Base-by-base conservation (phyloP, 106 monocot genomes). In the Ottelia alismoides region DNA sequence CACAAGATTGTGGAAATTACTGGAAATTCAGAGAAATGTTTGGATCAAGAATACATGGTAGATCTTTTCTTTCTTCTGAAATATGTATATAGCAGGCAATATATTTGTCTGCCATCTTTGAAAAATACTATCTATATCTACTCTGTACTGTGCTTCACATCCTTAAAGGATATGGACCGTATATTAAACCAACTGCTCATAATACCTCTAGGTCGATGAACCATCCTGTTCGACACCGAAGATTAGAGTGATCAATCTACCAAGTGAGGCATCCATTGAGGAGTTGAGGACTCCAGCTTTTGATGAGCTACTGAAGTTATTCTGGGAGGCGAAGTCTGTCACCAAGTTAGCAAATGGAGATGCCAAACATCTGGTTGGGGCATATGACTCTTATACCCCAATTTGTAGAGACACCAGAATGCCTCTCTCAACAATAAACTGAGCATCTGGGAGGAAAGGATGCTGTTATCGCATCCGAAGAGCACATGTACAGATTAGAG, bases 21-120 rank as follows among this genome's bases (percentile, higher is more conserved):
- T 11, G 81, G 69, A 59, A 67, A 79, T 64, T 67, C 96, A 11
- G 66, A 70, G 26, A 89, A 85, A 45, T 79, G 68, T 58, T 73
- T 98, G 25, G 96, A 85, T 55, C 79, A 89, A 68, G 96, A 85
- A 58, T 98, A 98, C 57, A 28, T 59, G 74, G 96, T 98, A n/a
- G n/a, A n/a, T n/a, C n/a, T n/a, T n/a, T n/a, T n/a, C n/a, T n/a
- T n/a, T n/a, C n/a, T n/a, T n/a, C n/a, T n/a, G n/a, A n/a, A n/a
- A n/a, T n/a, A n/a, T n/a, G n/a, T n/a, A n/a, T n/a, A 82, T 69
- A 57, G 46, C 67, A 27, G 21, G 47, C 2, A 47, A 2, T 24
- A 24, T 29, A 12, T 43, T 7, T 43, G 6, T 43, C 40, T 7
- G 40, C 10, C 6, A 6, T 43, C 6, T 7, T 43, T 16, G 6